These are phyloP conservation scores for Stevia rebaudiana DNA, from an alignment of 140 eudicot genomes.

Conservation along the genomic window DNA sequence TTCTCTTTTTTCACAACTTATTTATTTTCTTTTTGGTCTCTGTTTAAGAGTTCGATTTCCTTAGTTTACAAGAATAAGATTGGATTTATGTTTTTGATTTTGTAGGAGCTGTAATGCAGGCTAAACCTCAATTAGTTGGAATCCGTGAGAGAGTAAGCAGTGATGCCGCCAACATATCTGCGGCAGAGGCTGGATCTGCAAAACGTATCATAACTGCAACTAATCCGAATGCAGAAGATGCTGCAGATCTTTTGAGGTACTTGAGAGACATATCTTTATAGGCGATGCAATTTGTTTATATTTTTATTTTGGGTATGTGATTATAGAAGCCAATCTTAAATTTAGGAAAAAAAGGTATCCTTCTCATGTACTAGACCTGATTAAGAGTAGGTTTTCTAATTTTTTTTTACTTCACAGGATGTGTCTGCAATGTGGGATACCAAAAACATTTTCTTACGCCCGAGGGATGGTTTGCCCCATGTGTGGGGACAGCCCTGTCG, in stretches of 20 bases:
- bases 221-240: conserved; percentile 79
- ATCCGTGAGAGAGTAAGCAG: conserved; percentile 94
- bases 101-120: conserved; percentile 81
- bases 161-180: conserved; percentile 36
- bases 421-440: conserved; percentile 90
- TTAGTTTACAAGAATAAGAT: conserved; percentile 4
- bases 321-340: too few relatives aligned
- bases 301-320: too few relatives aligned
- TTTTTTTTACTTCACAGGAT: conserved; percentile 40
- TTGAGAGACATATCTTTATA: neutral
- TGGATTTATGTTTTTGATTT: neutral
- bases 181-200: conserved; percentile 34
- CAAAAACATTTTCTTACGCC: conserved; percentile 69
- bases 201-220: conserved; percentile 69
- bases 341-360: neutral
- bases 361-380: neutral
- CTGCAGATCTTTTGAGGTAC: conserved; percentile 82
- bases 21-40: neutral
- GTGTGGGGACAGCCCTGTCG: conserved; percentile 65
- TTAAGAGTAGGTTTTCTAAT: neutral
- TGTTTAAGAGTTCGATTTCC: neutral
- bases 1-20: neutral
- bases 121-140: conserved; percentile 83
- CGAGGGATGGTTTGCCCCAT: conserved; percentile 79
- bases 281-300: too few relatives aligned